Evolutionary conservation across 371 early-diverging fungal species (phyloP).

Genomic region (Mucor sp.): DNA sequence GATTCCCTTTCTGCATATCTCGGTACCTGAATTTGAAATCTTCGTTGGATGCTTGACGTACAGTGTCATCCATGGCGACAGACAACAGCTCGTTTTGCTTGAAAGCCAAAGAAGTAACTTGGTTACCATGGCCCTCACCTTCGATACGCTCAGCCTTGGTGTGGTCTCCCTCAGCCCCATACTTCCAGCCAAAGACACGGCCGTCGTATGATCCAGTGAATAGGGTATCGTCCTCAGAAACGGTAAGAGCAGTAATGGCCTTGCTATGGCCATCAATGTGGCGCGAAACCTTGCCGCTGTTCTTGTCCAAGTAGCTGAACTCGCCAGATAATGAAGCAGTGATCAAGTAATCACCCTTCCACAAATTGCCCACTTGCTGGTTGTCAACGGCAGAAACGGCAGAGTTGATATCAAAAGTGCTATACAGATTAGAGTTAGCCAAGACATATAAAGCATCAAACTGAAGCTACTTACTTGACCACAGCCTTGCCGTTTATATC

Average conservation of each 20-base stretch:
- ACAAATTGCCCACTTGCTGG: slow-evolving; percentile 96
- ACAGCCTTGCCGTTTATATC: slow-evolving; percentile 75
- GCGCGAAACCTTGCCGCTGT: slow-evolving; percentile 52
- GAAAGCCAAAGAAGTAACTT: slow-evolving; percentile 59
- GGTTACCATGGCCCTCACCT: slow-evolving; percentile 73
- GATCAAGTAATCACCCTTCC: slow-evolving; percentile 77
- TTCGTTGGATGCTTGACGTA: slow-evolving; percentile 15
- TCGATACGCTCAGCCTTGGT: slow-evolving; percentile 42
- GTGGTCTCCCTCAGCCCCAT: slow-evolving; percentile 33
- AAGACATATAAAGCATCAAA: not conserved
- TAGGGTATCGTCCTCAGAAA: slow-evolving; percentile 56
- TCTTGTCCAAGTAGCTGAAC: slow-evolving; percentile 80
- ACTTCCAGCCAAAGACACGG: slow-evolving; percentile 71
- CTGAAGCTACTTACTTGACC: slow-evolving; percentile 57
- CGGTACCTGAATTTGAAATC: slow-evolving; percentile 31
- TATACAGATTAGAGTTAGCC: slow-evolving; percentile 12
- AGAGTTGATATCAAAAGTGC: slow-evolving; percentile 54
- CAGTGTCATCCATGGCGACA: slow-evolving; percentile 79
- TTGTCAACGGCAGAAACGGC: slow-evolving; percentile 49
- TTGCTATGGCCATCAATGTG: slow-evolving; percentile 81
- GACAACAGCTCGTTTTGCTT: slow-evolving; percentile 55
- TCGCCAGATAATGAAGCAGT: slow-evolving; percentile 83
- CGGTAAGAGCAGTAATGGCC: slow-evolving; percentile 80
- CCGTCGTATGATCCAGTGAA: slow-evolving; percentile 95
- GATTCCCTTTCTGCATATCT: not conserved